These are phyloP conservation scores for Pseudogymnoascus sp. DNA, from an alignment of 2,329 filamentous ascomycete genomes.

Conservation along the genomic window DNA sequence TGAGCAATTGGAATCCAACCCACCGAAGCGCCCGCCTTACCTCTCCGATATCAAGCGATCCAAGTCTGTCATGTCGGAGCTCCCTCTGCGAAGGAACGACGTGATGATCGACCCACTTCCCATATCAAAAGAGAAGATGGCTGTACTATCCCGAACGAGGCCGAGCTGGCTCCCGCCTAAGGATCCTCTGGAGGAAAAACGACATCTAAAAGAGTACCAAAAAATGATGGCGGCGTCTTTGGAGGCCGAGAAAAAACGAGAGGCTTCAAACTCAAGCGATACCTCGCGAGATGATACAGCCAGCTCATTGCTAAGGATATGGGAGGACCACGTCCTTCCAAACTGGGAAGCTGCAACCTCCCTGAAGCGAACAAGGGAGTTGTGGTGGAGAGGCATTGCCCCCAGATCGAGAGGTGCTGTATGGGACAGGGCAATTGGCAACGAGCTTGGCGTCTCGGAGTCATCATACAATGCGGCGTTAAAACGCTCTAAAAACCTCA, in stretches of 20 bases:
- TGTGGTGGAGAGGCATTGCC: slow-evolving; percentile 77
- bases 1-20: slow-evolving; percentile 47
- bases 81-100: slow-evolving; percentile 54
- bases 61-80: slow-evolving; percentile 60
- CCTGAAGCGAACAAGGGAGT: slow-evolving; percentile 62
- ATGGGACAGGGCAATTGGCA: slow-evolving; percentile 29
- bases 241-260: slow-evolving; percentile 53
- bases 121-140: slow-evolving; percentile 80
- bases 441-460: slow-evolving; percentile 39
- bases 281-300: slow-evolving; percentile 47
- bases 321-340: slow-evolving; percentile 70
- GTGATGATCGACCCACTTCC: slow-evolving; percentile 80
- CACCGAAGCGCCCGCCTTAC: slow-evolving; percentile 21
- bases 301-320: slow-evolving; percentile 52
- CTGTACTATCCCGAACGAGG: slow-evolving; percentile 70
- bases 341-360: slow-evolving; percentile 67
- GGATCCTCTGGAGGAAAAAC: slow-evolving; percentile 82
- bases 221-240: slow-evolving; percentile 66
- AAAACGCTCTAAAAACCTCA: slow-evolving; percentile 55
- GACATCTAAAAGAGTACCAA: slow-evolving; percentile 79
- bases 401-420: slow-evolving; percentile 52
- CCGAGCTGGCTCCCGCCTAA: slow-evolving; percentile 83
- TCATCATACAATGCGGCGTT: slow-evolving; percentile 66
- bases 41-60: slow-evolving; percentile 41
- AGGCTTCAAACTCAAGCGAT: slow-evolving; percentile 46